Conservation (phyloP, 306 rosid species). For the Trichosanthes truncata region DNA sequence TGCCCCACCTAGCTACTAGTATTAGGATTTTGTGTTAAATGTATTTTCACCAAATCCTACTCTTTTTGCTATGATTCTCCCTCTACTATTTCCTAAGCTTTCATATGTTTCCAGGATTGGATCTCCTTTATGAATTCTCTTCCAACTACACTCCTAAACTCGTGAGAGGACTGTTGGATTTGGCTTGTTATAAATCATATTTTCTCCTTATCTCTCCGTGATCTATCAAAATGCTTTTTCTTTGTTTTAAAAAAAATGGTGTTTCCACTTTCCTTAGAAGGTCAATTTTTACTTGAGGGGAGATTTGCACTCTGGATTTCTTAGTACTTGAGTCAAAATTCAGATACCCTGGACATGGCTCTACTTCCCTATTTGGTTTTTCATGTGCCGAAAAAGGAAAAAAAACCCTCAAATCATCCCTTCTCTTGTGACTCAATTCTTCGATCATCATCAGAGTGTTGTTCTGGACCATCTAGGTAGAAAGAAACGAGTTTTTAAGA, state of each 20-base stretch:
- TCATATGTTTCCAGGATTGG: background rate
- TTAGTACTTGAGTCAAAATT: background rate
- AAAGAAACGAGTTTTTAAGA: background rate
- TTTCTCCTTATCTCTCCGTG: background rate
- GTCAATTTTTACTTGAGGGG: background rate
- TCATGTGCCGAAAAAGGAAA: too few species aligned
- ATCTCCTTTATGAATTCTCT: background rate
- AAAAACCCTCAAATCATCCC: background rate
- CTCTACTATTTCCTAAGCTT: background rate
- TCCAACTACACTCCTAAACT: background rate
- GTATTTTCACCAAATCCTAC: background rate
- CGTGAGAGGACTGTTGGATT: background rate
- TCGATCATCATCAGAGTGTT: background rate
- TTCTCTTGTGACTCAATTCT: background rate
- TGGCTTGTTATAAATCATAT: background rate
- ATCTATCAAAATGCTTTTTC: background rate
- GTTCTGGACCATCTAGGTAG: background rate
- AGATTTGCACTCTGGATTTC: background rate
- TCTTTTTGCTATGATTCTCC: background rate
- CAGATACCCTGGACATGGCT: too few species aligned
- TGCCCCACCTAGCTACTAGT: background rate
- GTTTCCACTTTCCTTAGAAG: background rate
- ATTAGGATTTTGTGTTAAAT: background rate
- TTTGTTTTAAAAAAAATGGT: background rate
- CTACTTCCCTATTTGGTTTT: background rate